Base-by-base conservation (phyloP, 306 rosid species). In the Cicer pinnatifidum region DNA sequence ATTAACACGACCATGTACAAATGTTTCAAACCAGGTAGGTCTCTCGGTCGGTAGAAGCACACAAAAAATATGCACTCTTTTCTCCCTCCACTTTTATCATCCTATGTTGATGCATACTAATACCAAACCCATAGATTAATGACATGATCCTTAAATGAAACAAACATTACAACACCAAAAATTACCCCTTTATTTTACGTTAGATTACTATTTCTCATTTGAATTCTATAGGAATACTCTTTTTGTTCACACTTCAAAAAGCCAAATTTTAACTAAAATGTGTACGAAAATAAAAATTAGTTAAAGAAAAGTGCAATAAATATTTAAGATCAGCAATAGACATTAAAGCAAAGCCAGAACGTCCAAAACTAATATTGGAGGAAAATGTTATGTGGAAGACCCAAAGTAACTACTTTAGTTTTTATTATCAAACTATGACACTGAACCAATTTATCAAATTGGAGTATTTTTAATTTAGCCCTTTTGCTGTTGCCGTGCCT, bases 1-100 rank as follows among this genome's bases (percentile, higher is more conserved):
- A 15, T 71, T 48, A 20, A 43, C 10, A 23, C 7, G 35, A 57
- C 11, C 11, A 52, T 17, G 71, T 78, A 74, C 84, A 69, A 69
- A 77, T 53, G 72, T 63, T 81, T 81, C 82, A 67, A 77, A 73
- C 41, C 64, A 88, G 81, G 86, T 83, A 80, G 90, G 87, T 72
- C 79, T 54, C 68, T 50, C 64, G 81, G 83, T 80, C 82, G 80
- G 85, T 83, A 80, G 73, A 69, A 52, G 78, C 87, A 82, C 75
- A 82, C 65, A 57, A 67, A 71, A 76, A 50, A 84, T 75, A 76
- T 79, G 78, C 76, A 80, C 77, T 74, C 67, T 81, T 72, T 76
- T 59, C 72, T 80, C 83, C 58, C 80, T 80, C 64, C 56, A 59
- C 72, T 65, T 85, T 81, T 58, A 58, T 81, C 84, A 75, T 80